These are phyloP conservation scores for Yamadazyma olivae DNA, from an alignment of 805 yeast species.

Conservation along the genomic window DNA sequence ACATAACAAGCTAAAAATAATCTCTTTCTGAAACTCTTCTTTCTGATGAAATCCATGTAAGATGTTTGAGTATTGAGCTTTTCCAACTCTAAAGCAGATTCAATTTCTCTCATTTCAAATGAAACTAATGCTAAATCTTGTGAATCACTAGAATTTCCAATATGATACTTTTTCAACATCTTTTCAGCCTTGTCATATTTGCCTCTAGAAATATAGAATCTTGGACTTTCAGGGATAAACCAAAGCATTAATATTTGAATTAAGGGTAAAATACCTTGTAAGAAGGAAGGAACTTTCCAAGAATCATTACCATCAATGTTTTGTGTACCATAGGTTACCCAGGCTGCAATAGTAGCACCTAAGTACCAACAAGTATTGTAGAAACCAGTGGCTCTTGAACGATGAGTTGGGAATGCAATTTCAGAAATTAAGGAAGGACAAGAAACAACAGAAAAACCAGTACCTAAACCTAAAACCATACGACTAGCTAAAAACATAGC, in stretches of 20 bases:
- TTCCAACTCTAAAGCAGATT: constrained; percentile 13
- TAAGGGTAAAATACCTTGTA: constrained; percentile 49
- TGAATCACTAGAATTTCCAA: constrained; percentile 25
- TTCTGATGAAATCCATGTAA: constrained; percentile 12
- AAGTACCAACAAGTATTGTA: constrained; percentile 52
- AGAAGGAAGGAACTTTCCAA: constrained; percentile 55
- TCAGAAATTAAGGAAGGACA: constrained; percentile 52
- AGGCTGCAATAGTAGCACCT: constrained; percentile 53
- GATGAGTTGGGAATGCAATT: constrained; percentile 44
- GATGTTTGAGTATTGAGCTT: constrained; percentile 9
- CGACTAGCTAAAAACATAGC: constrained; percentile 42
- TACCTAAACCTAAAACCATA: constrained; percentile 48
- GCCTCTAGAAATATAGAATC: constrained; percentile 41
- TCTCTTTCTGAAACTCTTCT: constrained; percentile 12
- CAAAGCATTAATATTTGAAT: constrained; percentile 34
- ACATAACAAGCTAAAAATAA: constrained; percentile 8
- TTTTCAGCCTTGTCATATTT: constrained; percentile 40
- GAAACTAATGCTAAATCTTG: constrained; percentile 12
- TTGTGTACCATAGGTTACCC: constrained; percentile 49
- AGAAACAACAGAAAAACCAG: constrained; percentile 37
- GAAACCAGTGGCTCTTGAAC: constrained; percentile 40
- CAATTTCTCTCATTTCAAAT: constrained; percentile 14
- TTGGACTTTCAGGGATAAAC: constrained; percentile 49
- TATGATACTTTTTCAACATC: constrained; percentile 39
- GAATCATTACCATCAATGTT: constrained; percentile 24